Percentiles rank a stretch among this genome's conserved stretches.
phyloP scores from a whole-genome alignment of 2,329 filamentous ascomycete species.

The Aspergillus cejpii region DNA sequence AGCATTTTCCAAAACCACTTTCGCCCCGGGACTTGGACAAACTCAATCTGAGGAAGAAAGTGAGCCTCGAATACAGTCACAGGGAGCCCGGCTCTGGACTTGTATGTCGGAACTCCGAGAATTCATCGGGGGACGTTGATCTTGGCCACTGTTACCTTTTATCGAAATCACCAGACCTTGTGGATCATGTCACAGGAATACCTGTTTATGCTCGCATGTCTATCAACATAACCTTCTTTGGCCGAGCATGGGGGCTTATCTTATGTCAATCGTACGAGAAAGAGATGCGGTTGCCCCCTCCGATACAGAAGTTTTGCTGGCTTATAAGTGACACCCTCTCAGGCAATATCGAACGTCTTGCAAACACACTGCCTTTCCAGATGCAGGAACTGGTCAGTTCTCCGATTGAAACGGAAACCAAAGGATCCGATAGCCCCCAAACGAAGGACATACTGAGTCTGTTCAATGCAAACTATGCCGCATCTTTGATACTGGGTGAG shows the following conservation, averaged over 20 bases:
- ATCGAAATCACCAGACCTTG: constrained; percentile 74
- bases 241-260: constrained; percentile 80
- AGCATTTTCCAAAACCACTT: constrained; percentile 82
- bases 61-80: constrained; percentile 77
- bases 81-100: constrained; percentile 72
- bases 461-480: constrained; percentile 80
- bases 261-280: constrained; percentile 79
- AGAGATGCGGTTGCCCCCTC: constrained; percentile 87
- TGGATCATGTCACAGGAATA: constrained; percentile 86
- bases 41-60: constrained; percentile 85
- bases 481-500: constrained; percentile 78
- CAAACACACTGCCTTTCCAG: constrained; percentile 75
- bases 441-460: constrained; percentile 77
- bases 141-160: constrained; percentile 78
- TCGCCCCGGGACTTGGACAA: constrained; percentile 80
- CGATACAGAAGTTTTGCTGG: constrained; percentile 85
- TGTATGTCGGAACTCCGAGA: constrained; percentile 67
- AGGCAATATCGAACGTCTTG: constrained; percentile 78
- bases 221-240: constrained; percentile 80
- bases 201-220: constrained; percentile 90
- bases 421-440: constrained; percentile 82
- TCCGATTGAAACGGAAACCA: constrained; percentile 71
- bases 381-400: constrained; percentile 89
- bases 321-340: constrained; percentile 80
- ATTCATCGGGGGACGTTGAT: constrained; percentile 62